Base-by-base conservation (phyloP, 257 asterid genomes). In the Fraxinus quadrangulata region DNA sequence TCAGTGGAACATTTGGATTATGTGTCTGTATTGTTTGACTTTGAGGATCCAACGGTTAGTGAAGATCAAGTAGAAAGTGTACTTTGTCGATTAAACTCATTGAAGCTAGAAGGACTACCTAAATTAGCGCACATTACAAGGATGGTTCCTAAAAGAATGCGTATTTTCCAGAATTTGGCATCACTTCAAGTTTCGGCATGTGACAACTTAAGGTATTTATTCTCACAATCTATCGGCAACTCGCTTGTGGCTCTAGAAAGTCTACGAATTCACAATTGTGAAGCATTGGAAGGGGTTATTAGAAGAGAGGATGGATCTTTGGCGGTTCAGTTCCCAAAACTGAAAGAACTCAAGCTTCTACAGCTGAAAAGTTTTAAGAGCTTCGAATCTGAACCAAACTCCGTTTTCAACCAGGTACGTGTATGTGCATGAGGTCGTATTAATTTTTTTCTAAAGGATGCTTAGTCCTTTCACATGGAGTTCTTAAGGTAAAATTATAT, bases 71-170 rank as follows among this genome's bases (percentile, higher is more conserved):
- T 13, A 12, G 70, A 16, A 37, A 49, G 21, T n/a, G 23, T 34
- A 36, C 76, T 77, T 19, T 16, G 59, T 77, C 76, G 61, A 34
- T 31, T 77, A 21, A 24, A 70, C 24, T 31, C 40, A 11, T 51
- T 77, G 65, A 28, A 70, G 28, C 59, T 70, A 23, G 8, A 26
- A n/a, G 17, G 30, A 68, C 76, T 77, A 36, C 70, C 76, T 59
- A 10, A 26, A 40, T 51, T 77, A 26, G 23, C 12, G 67, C 47
- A 19, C 37, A 77, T 77, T 28, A 69, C 63, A 70, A 54, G 76
- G 39, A 56, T 23, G 36, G 45, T 70, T 36, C 63, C 63, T 36
- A 16, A 40, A 54, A 71, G 63, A 26, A 70, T 37, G 56, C 63
- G 19, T 31, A 40, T 39, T 28, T 70, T 70, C 23, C 47, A 37